Percentiles rank a stretch among this genome's conserved stretches.
These are phyloP conservation scores for Trypanosoma vivax DNA, from an alignment of 208 protist genomes.

Conservation along the genomic window DNA sequence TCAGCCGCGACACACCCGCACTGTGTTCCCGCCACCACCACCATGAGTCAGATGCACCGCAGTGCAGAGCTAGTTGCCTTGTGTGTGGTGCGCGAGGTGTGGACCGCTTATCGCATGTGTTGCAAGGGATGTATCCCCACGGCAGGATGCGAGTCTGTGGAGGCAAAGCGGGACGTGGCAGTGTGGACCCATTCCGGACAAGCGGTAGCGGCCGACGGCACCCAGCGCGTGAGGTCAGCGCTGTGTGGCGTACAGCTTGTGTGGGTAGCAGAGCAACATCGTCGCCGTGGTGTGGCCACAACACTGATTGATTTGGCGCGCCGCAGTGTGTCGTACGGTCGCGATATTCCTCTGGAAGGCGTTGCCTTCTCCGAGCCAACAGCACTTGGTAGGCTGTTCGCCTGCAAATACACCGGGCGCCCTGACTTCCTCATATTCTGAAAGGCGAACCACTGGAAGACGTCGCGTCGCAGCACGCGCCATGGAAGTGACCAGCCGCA, in stretches of 20 bases:
- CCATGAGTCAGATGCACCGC: background rate
- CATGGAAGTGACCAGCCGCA: too few species aligned
- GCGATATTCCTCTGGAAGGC: conserved; percentile 22
- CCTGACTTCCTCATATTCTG: conserved; percentile 38
- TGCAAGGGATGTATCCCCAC: background rate
- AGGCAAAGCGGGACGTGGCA: background rate
- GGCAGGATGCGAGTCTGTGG: background rate
- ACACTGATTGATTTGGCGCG: conserved; percentile 32
- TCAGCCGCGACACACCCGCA: background rate
- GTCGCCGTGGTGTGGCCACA: conserved; percentile 26
- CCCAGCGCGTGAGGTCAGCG: conserved; percentile 23
- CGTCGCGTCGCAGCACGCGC: background rate
- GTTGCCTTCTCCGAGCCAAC: conserved; percentile 73
- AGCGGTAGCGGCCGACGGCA: conserved; percentile 20
- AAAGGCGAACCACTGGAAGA: background rate
- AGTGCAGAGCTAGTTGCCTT: conserved; percentile 13
- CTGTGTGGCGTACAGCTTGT: conserved; percentile 58
- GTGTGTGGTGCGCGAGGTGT: conserved; percentile 18
- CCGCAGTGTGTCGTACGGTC: conserved; percentile 42
- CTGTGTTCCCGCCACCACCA: background rate
- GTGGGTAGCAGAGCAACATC: conserved; percentile 32
- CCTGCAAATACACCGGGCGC: conserved; percentile 33
- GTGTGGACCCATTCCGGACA: too few species aligned
- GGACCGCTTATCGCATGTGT: conserved; percentile 13
- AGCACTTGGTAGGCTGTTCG: conserved; percentile 28